phyloP scores from a whole-genome alignment of 306 rosid genomes.

The Ormosia emarginata region DNA sequence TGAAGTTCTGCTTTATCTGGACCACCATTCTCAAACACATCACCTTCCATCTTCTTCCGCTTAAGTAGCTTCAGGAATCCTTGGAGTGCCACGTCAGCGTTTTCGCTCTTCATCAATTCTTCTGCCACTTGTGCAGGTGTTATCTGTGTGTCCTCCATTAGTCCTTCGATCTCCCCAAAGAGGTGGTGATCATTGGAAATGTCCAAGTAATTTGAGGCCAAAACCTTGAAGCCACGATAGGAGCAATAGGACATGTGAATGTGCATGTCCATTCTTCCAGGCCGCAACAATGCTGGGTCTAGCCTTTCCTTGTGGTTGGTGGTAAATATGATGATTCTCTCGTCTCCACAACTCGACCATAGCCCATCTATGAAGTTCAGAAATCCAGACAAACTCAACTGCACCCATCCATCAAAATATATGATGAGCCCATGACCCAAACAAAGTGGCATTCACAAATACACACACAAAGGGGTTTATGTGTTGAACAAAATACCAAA shows the following conservation, averaged over 20 bases:
- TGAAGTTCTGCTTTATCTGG: neutral
- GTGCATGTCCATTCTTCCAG: constrained; percentile 94
- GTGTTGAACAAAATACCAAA: no score
- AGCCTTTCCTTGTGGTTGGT: constrained; percentile 89
- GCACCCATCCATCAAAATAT: constrained; percentile 11
- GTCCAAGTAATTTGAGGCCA: constrained; percentile 70
- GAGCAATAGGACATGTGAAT: constrained; percentile 85
- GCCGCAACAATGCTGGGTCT: constrained; percentile 78
- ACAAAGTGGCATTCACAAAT: no score
- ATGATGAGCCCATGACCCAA: neutral
- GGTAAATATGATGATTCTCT: constrained; percentile 80
- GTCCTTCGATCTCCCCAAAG: constrained; percentile 54
- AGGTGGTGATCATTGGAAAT: constrained; percentile 36
- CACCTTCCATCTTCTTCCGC: constrained; percentile 70
- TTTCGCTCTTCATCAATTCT: constrained; percentile 73
- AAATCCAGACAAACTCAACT: constrained; percentile 49
- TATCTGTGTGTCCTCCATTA: constrained; percentile 45
- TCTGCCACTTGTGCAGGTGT: constrained; percentile 87
- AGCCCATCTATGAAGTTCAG: constrained; percentile 52
- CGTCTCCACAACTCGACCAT: constrained; percentile 58
- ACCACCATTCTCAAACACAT: constrained; percentile 37
- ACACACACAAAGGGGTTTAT: no score
- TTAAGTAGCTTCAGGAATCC: constrained; percentile 57
- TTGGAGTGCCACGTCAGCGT: constrained; percentile 48
- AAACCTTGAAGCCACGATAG: constrained; percentile 57